These are phyloP conservation scores for Oryza officinalis DNA, from an alignment of 176 grass and related monocot genomes.

Conservation along the genomic window DNA sequence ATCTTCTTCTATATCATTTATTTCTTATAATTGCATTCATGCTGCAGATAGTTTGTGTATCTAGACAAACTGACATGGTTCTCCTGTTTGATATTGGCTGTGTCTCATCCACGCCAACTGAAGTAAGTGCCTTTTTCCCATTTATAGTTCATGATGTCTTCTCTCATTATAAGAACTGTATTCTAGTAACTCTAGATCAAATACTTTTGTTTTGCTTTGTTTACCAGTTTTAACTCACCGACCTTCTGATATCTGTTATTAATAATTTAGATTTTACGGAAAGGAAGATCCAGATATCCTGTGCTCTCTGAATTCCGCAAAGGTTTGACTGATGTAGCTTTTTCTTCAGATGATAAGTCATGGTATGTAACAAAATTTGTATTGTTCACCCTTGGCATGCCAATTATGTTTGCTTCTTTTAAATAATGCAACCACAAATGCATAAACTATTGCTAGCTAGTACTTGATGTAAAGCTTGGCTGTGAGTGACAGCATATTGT, in stretches of 20 bases:
- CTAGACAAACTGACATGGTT: conserved; percentile 65
- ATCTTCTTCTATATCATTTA: conserved; percentile 12
- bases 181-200: not conserved
- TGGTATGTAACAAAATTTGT: conserved; percentile 47
- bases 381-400: conserved; percentile 9
- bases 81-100: conserved; percentile 78
- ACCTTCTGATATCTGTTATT: conserved; percentile 23
- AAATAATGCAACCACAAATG: conserved; percentile 7
- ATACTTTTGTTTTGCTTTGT: not conserved
- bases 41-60: conserved; percentile 82
- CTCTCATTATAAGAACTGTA: conserved; percentile 11
- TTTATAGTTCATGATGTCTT: not conserved
- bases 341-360: conserved; percentile 75
- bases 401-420: not conserved
- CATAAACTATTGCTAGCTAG: conserved; percentile 16
- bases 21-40: conserved; percentile 28
- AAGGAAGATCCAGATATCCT: conserved; percentile 71
- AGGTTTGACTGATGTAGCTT: conserved; percentile 79
- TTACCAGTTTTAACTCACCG: not conserved
- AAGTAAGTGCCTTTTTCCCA: conserved; percentile 58
- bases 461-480: conserved; percentile 15
- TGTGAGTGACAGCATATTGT: not conserved
- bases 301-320: conserved; percentile 36
- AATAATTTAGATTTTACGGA: conserved; percentile 58
- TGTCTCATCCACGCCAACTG: conserved; percentile 60